These are phyloP conservation scores for Hydnum rufescens DNA, from an alignment of 768 basidiomycete genomes.

Conservation along the genomic window DNA sequence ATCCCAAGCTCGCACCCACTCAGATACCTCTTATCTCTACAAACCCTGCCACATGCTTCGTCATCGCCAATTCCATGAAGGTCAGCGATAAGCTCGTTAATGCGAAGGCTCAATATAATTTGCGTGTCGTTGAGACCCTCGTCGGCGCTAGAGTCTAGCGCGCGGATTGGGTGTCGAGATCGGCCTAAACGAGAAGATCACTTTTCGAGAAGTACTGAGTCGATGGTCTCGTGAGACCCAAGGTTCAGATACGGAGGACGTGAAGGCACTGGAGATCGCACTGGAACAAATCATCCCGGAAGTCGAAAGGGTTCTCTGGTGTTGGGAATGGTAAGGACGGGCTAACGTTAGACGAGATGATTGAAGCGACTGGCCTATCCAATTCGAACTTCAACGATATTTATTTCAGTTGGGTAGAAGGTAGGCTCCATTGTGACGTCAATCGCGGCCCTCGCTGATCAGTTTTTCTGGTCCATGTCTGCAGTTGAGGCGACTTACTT, in stretches of 20 bases:
- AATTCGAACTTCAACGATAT: constrained; percentile 37
- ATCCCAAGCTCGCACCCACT: constrained; percentile 45
- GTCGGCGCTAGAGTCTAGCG: constrained; percentile 59
- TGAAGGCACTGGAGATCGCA: constrained; percentile 26
- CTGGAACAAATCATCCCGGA: constrained; percentile 29
- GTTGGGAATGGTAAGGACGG: constrained; percentile 30
- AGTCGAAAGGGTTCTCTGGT: constrained; percentile 33
- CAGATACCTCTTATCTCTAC: constrained; percentile 40
- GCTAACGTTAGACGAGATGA: constrained; percentile 57
- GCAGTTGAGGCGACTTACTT: constrained; percentile 64
- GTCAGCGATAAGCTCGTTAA: constrained; percentile 61
- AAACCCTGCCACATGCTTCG: constrained; percentile 32
- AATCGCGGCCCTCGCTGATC: background rate
- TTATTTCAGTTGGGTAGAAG: constrained; percentile 64
- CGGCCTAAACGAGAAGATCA: constrained; percentile 32
- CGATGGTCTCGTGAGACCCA: too few relatives aligned
- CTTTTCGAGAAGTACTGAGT: constrained; percentile 46
- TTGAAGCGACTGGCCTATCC: constrained; percentile 37
- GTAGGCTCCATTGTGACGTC: constrained; percentile 22
- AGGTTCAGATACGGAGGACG: constrained; percentile 20
- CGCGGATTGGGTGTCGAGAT: constrained; percentile 30
- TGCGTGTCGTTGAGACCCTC: constrained; percentile 82
- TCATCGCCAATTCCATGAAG: constrained; percentile 69
- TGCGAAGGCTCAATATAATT: constrained; percentile 64
- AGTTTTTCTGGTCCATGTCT: constrained; percentile 5